Base-by-base conservation (phyloP, 768 basidiomycete genomes). In the Ramaria sp. region DNA sequence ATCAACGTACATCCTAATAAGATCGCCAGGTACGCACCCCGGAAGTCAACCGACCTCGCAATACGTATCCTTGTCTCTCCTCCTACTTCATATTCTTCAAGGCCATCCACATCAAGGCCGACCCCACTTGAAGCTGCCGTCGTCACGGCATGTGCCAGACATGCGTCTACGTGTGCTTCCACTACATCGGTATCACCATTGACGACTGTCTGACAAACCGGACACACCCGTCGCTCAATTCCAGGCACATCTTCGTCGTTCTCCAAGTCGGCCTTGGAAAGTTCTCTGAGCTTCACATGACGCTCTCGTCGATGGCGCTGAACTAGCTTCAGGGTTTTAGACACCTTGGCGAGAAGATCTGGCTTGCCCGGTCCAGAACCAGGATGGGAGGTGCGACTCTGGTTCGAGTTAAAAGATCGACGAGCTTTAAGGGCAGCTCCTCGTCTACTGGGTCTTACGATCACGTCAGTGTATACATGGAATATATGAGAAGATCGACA, bases 131-230 rank as follows among this genome's bases (percentile, higher is more conserved):
- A n/a, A 27, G 20, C 30, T 3, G 42, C 52, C n/a, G 20, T 34
- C 5, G 41, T 38, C 12, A 38, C 70, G 60, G 80, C 78, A 60
- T 85, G 70, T 4, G 78, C 79, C 41, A 91, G 65, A 63, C 88
- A 91, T 6, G 85, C 73, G 61, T 91, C 85, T n/a, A 91, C 77
- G 66, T 91, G 88, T 15, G 85, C 86, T 60, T 86, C 80, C 2
- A 87, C 62, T 8, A 88, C 81, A 57, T 88, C 88, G 42, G 74
- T 71, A 61, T 88, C 87, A 0, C 87, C 88, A 44, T 66, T 69
- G 1, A 88, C 72, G 15, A 65, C 66, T 38, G 67, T 67, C 43
- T 73, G 66, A 63, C 88, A 91, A 22, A 91, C 78, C 0, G 88
- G 88, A 61, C 88, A 91, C n/a, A 72, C 61, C 15, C 76, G 71